Evolutionary conservation across 495 filamentous ascomycete species (phyloP), one percentile per base, ranked within the genome.

Genomic region (Penicillium bovifimosum): DNA sequence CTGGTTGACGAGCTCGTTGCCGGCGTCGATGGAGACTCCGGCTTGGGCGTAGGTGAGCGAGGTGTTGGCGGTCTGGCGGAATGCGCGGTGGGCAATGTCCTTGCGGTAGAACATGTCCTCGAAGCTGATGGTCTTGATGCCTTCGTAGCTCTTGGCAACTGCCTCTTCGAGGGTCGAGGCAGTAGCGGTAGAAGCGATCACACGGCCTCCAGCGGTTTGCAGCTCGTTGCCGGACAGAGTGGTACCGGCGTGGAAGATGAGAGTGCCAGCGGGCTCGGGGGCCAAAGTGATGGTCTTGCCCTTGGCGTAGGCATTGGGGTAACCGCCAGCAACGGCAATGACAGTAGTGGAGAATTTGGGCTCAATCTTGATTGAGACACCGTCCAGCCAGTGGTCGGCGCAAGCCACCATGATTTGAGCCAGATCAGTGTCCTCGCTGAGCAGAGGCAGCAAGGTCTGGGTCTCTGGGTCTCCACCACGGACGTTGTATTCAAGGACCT

Each of bases 381-480:
- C 79, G 50, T 88, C 78, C 5, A 98, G 80, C 61, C 81, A 86
- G 34, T 85, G 77, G 36, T 86, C 80, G 3, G 87, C 84, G 68
- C 91, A 96, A 40, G 90, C 91, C 40, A 89, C 73, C 84, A 97
- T 90, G 47, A 96, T 80, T 66, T 96, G 82, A 1, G 91, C 92
- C 52, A 98, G 74, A 72, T 98, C 92, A 32, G 86, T 88, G 52
- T 93, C 86, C 42, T 77, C 66, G 49, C 79, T 85, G 53, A 98
- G 75, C 16, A 97, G 77, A 11, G 90, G 86, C 6, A 98, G 76
- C 6, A 96, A 78, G 9, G 90, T 96, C 73, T 98, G 92, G 0
- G 90, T 95, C 71, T 98, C 93, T 16, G 93, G 93, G 59, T 98
- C 92, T 29, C 93, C 93, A 56, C 96, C 96, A 47, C 93, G 85